Evolutionary conservation across 164 flowering plant species (phyloP).

Genomic region (Echeveria elegans): DNA sequence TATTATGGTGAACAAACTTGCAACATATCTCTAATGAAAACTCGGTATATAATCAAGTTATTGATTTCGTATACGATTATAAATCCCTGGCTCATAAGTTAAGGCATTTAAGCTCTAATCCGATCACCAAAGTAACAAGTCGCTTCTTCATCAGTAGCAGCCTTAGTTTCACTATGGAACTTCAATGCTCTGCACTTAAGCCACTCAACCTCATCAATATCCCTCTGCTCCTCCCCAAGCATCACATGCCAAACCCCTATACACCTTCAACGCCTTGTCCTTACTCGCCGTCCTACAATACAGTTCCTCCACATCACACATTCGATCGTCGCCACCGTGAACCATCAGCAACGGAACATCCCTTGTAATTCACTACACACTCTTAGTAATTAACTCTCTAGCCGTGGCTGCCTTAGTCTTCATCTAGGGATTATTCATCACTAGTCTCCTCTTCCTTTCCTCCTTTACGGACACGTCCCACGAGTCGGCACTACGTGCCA

Average conservation of each 20-base stretch:
- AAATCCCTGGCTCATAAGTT: no score
- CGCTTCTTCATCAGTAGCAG: no score
- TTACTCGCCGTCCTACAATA: neutral
- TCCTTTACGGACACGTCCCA: neutral
- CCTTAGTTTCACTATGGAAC: neutral
- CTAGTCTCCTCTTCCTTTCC: slow-evolving; percentile 7
- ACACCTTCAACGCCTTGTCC: slow-evolving; percentile 6
- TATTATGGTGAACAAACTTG: neutral
- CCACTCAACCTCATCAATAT: slow-evolving; percentile 5
- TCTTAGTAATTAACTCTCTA: neutral
- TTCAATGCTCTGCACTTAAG: neutral
- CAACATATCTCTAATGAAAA: slow-evolving; percentile 5
- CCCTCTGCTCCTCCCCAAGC: neutral
- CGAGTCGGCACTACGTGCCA: neutral
- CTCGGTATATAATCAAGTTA: no score
- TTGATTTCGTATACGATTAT: no score
- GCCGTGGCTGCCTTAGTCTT: neutral
- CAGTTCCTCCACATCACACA: slow-evolving; percentile 4
- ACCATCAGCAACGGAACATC: slow-evolving; percentile 3
- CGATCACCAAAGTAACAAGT: no score
- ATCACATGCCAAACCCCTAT: slow-evolving; percentile 2
- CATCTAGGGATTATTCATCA: neutral
- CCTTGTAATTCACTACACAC: neutral
- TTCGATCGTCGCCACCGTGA: neutral
- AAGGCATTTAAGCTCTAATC: no score